phyloP scores from a whole-genome alignment of 805 yeast genomes.

The Candida coquimbonensis region DNA sequence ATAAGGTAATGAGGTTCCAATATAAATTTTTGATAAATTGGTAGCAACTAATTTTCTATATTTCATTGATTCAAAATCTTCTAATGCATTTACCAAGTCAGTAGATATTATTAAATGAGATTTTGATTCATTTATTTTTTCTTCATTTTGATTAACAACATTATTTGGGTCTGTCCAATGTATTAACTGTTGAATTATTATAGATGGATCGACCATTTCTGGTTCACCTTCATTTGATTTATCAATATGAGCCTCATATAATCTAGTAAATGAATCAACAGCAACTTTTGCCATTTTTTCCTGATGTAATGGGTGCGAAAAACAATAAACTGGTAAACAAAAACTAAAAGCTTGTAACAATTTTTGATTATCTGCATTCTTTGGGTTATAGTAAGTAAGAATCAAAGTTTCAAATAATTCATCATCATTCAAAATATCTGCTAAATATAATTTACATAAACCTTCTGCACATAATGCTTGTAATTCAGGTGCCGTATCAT shows the following conservation, averaged over 20 bases:
- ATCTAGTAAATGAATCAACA: constrained; percentile 56
- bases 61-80: constrained; percentile 40
- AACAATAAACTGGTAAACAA: constrained; percentile 83
- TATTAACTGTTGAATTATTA: constrained; percentile 61
- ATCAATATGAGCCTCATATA: constrained; percentile 40
- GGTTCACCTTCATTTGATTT: constrained; percentile 25
- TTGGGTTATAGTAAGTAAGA: constrained; percentile 69
- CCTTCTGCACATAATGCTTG: constrained; percentile 86
- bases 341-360: constrained; percentile 76
- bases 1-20: constrained; percentile 28
- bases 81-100: constrained; percentile 46
- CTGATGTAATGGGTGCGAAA: constrained; percentile 69
- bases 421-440: constrained; percentile 66
- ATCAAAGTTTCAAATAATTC: constrained; percentile 67
- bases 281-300: constrained; percentile 54
- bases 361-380: constrained; percentile 52
- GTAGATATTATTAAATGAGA: constrained; percentile 51
- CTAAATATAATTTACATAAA: constrained; percentile 70
- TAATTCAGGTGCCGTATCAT: constrained; percentile 49
- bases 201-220: constrained; percentile 34
- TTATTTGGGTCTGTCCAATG: constrained; percentile 82
- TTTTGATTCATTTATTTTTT: constrained; percentile 33
- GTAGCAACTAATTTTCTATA: constrained; percentile 46
- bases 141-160: constrained; percentile 43
- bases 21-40: constrained; percentile 41